Conservation (phyloP, 163 green algal species). For the Botryococcus braunii region DNA sequence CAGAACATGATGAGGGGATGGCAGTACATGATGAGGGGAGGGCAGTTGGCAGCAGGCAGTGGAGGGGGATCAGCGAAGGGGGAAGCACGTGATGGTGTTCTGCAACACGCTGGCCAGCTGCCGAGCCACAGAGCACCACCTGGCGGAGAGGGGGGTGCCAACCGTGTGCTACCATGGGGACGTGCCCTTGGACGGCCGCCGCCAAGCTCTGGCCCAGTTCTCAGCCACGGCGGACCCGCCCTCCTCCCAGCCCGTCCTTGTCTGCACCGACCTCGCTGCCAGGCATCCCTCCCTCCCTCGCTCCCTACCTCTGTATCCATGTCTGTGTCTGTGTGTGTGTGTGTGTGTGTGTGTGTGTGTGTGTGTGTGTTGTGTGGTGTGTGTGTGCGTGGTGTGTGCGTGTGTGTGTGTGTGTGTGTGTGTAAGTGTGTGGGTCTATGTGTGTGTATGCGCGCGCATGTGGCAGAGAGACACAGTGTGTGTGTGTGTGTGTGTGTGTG, state of each 20-base stretch:
- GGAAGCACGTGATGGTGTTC: conserved; percentile 80
- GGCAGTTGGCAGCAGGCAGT: conserved; percentile 29
- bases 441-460: too few relatives aligned
- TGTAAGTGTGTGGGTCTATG: too few relatives aligned
- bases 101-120: conserved; percentile 91
- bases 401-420: too few relatives aligned
- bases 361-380: too few relatives aligned
- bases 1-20: too few relatives aligned
- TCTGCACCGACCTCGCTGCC: conserved; percentile 92
- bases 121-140: conserved; percentile 27
- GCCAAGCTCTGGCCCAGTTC: conserved; percentile 56
- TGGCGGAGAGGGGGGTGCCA: conserved; percentile 54
- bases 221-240: background rate
- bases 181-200: conserved; percentile 64
- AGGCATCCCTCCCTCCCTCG: conserved; percentile 28
- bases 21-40: too few relatives aligned
- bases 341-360: too few relatives aligned
- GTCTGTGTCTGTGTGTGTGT: too few relatives aligned
- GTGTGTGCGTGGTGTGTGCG: too few relatives aligned
- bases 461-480: too few relatives aligned
- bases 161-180: conserved; percentile 77
- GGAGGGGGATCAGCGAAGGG: conserved; percentile 13
- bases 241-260: conserved; percentile 56
- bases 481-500: too few relatives aligned
- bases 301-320: too few relatives aligned